phyloP scores from a whole-genome alignment of 257 asterid genomes.

The Datura wrightii region DNA sequence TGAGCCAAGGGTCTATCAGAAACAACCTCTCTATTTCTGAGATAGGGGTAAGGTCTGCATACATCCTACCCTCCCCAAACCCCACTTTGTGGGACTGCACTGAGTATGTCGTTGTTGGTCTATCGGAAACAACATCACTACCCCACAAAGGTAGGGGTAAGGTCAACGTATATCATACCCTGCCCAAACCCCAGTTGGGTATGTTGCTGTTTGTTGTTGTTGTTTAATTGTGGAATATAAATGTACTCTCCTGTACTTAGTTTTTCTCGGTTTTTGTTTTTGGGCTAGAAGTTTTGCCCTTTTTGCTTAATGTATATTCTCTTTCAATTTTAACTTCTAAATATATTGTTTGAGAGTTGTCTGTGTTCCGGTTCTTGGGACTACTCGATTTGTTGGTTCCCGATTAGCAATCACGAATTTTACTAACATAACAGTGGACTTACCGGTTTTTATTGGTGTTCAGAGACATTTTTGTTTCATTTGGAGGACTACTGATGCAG shows the following conservation, averaged over 20 bases:
- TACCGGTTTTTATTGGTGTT: background rate
- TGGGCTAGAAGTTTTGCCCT: background rate
- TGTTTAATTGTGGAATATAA: background rate
- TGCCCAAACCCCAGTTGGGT: background rate
- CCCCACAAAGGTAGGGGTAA: background rate
- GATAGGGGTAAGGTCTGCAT: too few relatives aligned
- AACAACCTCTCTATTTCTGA: too few relatives aligned
- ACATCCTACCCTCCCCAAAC: too few relatives aligned
- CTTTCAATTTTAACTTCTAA: background rate
- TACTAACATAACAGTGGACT: background rate
- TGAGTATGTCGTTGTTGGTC: too few relatives aligned
- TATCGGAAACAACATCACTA: background rate
- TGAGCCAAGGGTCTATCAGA: too few relatives aligned
- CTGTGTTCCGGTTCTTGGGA: background rate
- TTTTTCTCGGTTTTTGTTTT: background rate
- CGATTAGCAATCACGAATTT: background rate
- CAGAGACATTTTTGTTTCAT: conserved; percentile 30
- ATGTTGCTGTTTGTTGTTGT: background rate
- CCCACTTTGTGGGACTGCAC: too few relatives aligned
- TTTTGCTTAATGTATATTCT: background rate
- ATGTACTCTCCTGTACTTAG: background rate
- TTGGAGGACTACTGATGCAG: conserved; percentile 33
- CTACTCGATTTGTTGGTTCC: background rate
- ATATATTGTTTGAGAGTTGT: background rate
- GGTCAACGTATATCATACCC: background rate